A percentile compares a stretch with the other conserved stretches of the same genome.
Conservation (phyloP, 805 yeast genomes). For the Pichia exigua region DNA sequence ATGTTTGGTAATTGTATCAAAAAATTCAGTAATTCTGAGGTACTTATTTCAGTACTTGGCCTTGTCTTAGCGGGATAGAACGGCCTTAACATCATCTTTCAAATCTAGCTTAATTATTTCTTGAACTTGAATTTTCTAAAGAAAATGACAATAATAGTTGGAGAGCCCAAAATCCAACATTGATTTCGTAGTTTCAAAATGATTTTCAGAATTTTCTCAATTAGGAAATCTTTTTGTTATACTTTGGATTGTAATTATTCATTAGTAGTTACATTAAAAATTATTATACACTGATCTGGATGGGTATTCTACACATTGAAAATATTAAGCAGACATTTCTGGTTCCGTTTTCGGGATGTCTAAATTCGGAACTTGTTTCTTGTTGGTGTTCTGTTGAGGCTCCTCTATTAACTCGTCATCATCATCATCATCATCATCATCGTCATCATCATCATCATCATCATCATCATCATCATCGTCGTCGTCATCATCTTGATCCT, state of each 20-base stretch:
- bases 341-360: neutral
- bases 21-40: neutral
- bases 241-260: neutral
- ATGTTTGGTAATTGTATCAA: neutral
- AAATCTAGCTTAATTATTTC: neutral
- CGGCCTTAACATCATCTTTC: constrained; percentile 3
- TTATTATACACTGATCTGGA: neutral
- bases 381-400: neutral
- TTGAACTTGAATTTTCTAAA: neutral
- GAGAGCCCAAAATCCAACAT: neutral
- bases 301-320: neutral
- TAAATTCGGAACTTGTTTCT: neutral
- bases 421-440: constrained; percentile 16
- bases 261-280: neutral
- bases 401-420: constrained; percentile 10
- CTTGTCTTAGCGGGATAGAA: constrained; percentile 1
- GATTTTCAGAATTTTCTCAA: no score
- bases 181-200: no score
- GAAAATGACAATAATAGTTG: neutral
- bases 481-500: constrained; percentile 17
- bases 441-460: constrained; percentile 23
- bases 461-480: constrained; percentile 25
- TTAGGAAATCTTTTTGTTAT: neutral
- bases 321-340: neutral
- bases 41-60: neutral